Evolutionary conservation across 2,329 filamentous ascomycete genomes (phyloP).

Genomic region (Ramichloridium luteum): DNA sequence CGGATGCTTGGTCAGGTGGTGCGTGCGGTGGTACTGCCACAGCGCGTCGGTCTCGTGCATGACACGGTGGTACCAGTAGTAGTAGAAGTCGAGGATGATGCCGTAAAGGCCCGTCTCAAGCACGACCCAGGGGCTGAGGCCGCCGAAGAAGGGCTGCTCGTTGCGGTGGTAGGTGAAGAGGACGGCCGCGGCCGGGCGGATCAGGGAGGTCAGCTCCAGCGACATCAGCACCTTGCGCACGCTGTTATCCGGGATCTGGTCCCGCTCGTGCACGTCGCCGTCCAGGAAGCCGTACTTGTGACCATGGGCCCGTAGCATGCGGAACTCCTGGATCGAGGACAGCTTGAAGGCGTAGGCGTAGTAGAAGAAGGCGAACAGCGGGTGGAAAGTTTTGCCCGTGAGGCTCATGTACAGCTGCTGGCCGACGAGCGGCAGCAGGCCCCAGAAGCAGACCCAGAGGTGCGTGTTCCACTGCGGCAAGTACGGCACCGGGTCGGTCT

Average conservation of each 20-base stretch:
- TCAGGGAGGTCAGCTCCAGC: too few relatives aligned
- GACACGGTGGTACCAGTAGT: slow-evolving; percentile 30
- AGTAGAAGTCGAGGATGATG: slow-evolving; percentile 33
- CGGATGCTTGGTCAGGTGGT: slow-evolving; percentile 36
- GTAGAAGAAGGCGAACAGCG: slow-evolving; percentile 23
- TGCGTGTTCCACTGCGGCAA: slow-evolving; percentile 27
- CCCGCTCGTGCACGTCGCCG: slow-evolving; percentile 30
- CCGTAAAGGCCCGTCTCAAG: slow-evolving; percentile 29
- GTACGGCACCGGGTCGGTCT: slow-evolving; percentile 31
- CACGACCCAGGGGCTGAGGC: slow-evolving; percentile 23
- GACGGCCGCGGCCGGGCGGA: neutral
- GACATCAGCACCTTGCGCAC: neutral
- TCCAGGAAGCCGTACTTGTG: slow-evolving; percentile 30
- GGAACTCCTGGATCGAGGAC: slow-evolving; percentile 27
- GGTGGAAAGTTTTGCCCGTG: slow-evolving; percentile 20
- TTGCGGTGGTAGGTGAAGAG: neutral
- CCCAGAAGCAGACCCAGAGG: slow-evolving; percentile 30
- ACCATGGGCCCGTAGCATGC: slow-evolving; percentile 26
- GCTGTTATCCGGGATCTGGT: slow-evolving; percentile 29
- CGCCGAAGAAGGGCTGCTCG: neutral
- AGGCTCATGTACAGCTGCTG: slow-evolving; percentile 27
- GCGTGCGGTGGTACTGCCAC: slow-evolving; percentile 36
- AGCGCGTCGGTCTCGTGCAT: slow-evolving; percentile 31
- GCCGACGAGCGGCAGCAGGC: slow-evolving; percentile 26
- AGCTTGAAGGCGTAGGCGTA: slow-evolving; percentile 28